Percentiles rank a stretch among this genome's conserved stretches.
phyloP scores from a whole-genome alignment of 2,329 filamentous ascomycete genomes.

The Fusarium torulosum region DNA sequence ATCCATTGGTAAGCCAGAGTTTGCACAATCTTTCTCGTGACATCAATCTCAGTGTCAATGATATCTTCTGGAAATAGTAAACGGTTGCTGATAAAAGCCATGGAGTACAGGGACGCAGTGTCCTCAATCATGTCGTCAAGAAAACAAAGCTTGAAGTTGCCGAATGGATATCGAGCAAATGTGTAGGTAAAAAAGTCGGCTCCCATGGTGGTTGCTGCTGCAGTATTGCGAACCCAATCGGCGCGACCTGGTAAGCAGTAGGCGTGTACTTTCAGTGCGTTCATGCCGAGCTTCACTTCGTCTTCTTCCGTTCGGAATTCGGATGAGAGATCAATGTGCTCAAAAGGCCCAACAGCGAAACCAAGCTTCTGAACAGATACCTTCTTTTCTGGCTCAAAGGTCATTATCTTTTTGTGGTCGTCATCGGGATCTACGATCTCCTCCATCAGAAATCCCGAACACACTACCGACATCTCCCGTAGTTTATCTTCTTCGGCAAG shows the following conservation, averaged over 20 bases:
- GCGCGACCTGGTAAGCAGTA: slow-evolving; percentile 89
- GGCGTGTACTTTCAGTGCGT: slow-evolving; percentile 88
- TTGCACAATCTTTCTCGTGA: slow-evolving; percentile 83
- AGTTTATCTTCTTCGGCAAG: slow-evolving; percentile 84
- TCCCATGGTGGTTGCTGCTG: slow-evolving; percentile 84
- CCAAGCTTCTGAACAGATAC: slow-evolving; percentile 90
- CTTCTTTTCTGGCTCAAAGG: slow-evolving; percentile 80
- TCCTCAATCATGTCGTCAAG: slow-evolving; percentile 88
- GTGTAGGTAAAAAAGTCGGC: slow-evolving; percentile 92
- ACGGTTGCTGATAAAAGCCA: slow-evolving; percentile 88
- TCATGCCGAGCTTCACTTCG: slow-evolving; percentile 89
- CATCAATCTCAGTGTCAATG: slow-evolving; percentile 85
- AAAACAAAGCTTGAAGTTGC: slow-evolving; percentile 93
- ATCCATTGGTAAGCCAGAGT: slow-evolving; percentile 93
- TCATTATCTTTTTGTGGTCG: slow-evolving; percentile 86
- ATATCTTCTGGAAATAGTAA: slow-evolving; percentile 87
- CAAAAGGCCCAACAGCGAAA: slow-evolving; percentile 94
- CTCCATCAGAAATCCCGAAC: slow-evolving; percentile 89
- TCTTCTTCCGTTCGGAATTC: slow-evolving; percentile 92
- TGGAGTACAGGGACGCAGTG: slow-evolving; percentile 80
- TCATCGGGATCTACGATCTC: slow-evolving; percentile 83
- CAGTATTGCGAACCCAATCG: slow-evolving; percentile 88
- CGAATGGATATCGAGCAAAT: slow-evolving; percentile 91
- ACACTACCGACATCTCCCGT: slow-evolving; percentile 89
- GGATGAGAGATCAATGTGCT: slow-evolving; percentile 86